Conservation (phyloP, 2,329 filamentous ascomycete genomes). For the Dothidotthia symphoricarpi region DNA sequence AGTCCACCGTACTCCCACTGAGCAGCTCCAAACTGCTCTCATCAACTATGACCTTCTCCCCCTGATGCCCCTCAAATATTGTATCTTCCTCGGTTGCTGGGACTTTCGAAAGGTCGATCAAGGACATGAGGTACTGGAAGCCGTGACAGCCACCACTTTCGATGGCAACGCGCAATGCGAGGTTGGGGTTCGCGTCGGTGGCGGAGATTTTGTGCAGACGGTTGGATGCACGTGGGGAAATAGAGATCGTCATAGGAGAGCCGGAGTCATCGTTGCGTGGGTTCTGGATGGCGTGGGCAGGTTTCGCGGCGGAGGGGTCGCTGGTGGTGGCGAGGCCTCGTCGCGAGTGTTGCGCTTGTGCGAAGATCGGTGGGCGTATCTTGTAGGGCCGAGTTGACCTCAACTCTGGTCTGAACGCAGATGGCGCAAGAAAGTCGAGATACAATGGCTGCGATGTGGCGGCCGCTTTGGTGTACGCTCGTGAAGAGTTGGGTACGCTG, state of each 20-base stretch:
- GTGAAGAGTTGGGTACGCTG: slow-evolving; percentile 4
- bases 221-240: slow-evolving; percentile 70
- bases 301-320: slow-evolving; percentile 23
- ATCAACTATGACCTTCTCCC: slow-evolving; percentile 85
- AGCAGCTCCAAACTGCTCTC: slow-evolving; percentile 81
- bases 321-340: slow-evolving; percentile 36
- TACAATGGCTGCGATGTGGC: slow-evolving; percentile 25
- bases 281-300: slow-evolving; percentile 55
- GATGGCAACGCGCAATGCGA: slow-evolving; percentile 87
- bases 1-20: slow-evolving; percentile 93
- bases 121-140: slow-evolving; percentile 94
- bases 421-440: slow-evolving; percentile 36
- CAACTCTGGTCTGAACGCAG: slow-evolving; percentile 1
- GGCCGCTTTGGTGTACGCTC: slow-evolving; percentile 24
- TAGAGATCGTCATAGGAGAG: slow-evolving; percentile 77
- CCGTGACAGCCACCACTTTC: slow-evolving; percentile 95
- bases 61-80: slow-evolving; percentile 68
- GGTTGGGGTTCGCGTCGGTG: slow-evolving; percentile 64
- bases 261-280: slow-evolving; percentile 79
- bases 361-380: not conserved
- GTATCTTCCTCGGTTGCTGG: slow-evolving; percentile 70
- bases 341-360: slow-evolving; percentile 33
- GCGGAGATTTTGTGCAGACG: slow-evolving; percentile 66
- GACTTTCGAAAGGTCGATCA: slow-evolving; percentile 61
- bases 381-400: not conserved